Evolutionary conservation across 192 early-diverging fungal genomes (phyloP), one percentile per base, ranked within the genome.

Genomic region (Geranomyces michiganensis): DNA sequence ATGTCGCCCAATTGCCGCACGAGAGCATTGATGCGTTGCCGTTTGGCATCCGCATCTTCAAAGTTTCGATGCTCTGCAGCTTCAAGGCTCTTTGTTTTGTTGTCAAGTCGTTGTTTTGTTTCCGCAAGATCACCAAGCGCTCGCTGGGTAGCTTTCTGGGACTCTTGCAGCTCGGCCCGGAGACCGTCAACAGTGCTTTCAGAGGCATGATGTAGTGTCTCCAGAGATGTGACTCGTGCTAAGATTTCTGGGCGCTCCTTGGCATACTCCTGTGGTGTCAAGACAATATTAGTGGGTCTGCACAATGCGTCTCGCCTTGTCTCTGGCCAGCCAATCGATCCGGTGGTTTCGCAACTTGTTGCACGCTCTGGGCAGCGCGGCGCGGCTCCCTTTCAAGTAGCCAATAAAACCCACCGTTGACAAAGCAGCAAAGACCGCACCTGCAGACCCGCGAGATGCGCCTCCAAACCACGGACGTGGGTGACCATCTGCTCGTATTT

Each of bases 401-500:
- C 36, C 3, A 41, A 41, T 7, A 41, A 41, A 3, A 41, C 36
- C 36, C 36, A 41, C 36, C 36, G 36, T 41, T 41, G 36, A 41
- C 36, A 41, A 41, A 10, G 36, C 19, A 53, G 51, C 21, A 53
- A 29, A 31, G 30, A 58, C 58, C 59, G 24, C 45, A 86, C 83
- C 75, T 82, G 73, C 14, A 81, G 55, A 13, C 62, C 62, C 27
- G 60, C 66, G 13, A 81, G 69, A 51, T 87, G 78, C 3, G 61
- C 32, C 56, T 87, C 84, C 43, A 85, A 56, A 49, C 59, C 60
- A 9, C 58, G 68, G 4, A 87, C 73, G 63, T 81, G 73, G 14
- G 67, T 41, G 24, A 77, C 68, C 75, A 87, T 79, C 30, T 67
- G 67, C 36, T 85, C 77, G 66, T 82, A 83, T 62, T 85, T 84